Conservation (phyloP, 2,329 filamentous ascomycete species). For the Nothophoma quercina region DNA sequence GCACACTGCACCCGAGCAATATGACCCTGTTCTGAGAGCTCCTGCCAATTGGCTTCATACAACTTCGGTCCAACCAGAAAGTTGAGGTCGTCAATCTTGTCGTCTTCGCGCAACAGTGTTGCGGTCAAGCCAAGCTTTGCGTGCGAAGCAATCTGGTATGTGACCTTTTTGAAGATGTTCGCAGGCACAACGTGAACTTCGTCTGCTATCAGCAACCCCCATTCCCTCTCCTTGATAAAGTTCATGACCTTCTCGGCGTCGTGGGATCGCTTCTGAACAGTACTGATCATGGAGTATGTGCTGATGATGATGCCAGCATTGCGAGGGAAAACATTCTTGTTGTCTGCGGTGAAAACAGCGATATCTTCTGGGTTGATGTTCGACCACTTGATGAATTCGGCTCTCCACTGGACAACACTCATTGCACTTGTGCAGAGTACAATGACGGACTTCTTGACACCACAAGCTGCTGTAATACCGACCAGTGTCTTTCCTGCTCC, state of each 20-base stretch:
- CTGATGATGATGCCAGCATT: constrained; percentile 97
- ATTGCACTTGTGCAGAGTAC: constrained; percentile 97
- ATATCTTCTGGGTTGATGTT: constrained; percentile 95
- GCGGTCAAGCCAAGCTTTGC: constrained; percentile 94
- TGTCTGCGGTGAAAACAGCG: constrained; percentile 92
- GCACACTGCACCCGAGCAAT: constrained; percentile 98
- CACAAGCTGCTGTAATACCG: constrained; percentile 97
- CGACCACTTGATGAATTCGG: constrained; percentile 99
- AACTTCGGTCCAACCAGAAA: constrained; percentile 97
- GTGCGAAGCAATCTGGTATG: constrained; percentile 90
- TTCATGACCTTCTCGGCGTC: constrained; percentile 98
- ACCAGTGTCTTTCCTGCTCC: constrained; percentile 97
- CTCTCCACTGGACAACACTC: constrained; percentile 96
- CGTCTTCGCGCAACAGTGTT: constrained; percentile 92
- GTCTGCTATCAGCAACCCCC: constrained; percentile 96
- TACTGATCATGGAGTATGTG: constrained; percentile 99
- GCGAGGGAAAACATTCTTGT: constrained; percentile 83
- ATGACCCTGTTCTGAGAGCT: constrained; percentile 93
- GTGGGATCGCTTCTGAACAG: constrained; percentile 84
- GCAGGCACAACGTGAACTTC: constrained; percentile 98
- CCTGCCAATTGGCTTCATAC: constrained; percentile 99
- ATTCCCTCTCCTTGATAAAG: constrained; percentile 86
- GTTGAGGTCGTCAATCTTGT: constrained; percentile 97
- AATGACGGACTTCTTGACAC: constrained; percentile 95
- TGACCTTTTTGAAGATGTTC: constrained; percentile 94